These are phyloP conservation scores for Trichosphaerium sp. DNA, from an alignment of 78 protist species.

Conservation along the genomic window DNA sequence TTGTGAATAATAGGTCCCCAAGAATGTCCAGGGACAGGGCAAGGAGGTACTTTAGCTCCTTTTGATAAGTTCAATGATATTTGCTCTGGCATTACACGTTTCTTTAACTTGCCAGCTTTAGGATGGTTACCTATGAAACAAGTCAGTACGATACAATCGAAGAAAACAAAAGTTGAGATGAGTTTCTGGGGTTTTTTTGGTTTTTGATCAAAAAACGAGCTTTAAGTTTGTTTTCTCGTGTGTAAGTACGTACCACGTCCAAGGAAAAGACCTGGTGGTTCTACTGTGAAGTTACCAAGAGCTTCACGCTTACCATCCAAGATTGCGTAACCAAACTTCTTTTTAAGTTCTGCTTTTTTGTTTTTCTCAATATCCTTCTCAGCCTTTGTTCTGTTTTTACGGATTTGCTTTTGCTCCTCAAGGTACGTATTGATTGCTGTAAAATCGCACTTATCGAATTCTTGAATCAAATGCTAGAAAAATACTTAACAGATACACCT, in stretches of 20 bases:
- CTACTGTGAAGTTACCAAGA: slow-evolving; percentile 90
- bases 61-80: slow-evolving; percentile 85
- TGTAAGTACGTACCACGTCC: slow-evolving; percentile 99
- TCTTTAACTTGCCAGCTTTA: not conserved
- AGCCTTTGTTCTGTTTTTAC: slow-evolving; percentile 50
- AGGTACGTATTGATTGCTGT: slow-evolving; percentile 40
- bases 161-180: too few relatives aligned
- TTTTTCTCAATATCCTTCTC: slow-evolving; percentile 55
- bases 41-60: slow-evolving; percentile 63
- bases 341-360: slow-evolving; percentile 47
- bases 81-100: slow-evolving; percentile 88
- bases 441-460: slow-evolving; percentile 73
- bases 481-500: not conserved
- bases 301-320: slow-evolving; percentile 85
- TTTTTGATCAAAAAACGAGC: too few relatives aligned
- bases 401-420: slow-evolving; percentile 24
- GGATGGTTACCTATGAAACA: not conserved
- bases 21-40: slow-evolving; percentile 74
- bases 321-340: slow-evolving; percentile 55
- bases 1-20: slow-evolving; percentile 68
- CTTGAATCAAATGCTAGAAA: slow-evolving; percentile 1
- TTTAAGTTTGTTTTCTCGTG: too few relatives aligned
- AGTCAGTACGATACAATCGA: too few relatives aligned
- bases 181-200: too few relatives aligned
- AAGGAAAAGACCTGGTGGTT: slow-evolving; percentile 97